Evolutionary conservation across 257 asterid species (phyloP).

Genomic region (Plantago elongata): DNA sequence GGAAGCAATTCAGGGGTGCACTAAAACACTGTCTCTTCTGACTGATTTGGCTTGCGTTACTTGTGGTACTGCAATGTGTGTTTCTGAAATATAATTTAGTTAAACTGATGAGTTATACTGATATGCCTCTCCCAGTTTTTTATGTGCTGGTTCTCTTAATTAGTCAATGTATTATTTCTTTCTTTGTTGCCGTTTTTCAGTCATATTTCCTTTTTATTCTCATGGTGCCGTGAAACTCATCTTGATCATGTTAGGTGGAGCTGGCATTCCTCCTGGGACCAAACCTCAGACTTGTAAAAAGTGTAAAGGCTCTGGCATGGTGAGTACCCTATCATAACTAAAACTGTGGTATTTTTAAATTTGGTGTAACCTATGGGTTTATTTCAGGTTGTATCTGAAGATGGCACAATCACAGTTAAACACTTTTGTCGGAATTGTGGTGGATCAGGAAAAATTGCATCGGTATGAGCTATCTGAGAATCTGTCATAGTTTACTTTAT

Average conservation of each 20-base stretch:
- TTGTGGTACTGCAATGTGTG: constrained; percentile 48
- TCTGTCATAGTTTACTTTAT: not conserved
- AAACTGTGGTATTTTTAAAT: constrained; percentile 9
- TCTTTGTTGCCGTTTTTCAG: not conserved
- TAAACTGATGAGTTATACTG: not conserved
- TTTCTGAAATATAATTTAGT: constrained; percentile 9
- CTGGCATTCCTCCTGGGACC: constrained; percentile 93
- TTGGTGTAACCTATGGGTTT: constrained; percentile 17
- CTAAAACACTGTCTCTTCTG: constrained; percentile 55
- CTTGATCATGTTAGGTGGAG: constrained; percentile 56
- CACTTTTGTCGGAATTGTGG: constrained; percentile 56
- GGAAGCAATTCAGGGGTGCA: constrained; percentile 96
- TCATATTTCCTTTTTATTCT: not conserved
- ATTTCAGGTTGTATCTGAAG: constrained; percentile 45
- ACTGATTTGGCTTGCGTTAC: constrained; percentile 65
- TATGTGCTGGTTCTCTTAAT: not conserved
- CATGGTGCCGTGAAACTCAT: not conserved
- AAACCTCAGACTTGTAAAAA: constrained; percentile 85
- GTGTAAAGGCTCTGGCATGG: constrained; percentile 84
- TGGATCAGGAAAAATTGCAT: constrained; percentile 72
- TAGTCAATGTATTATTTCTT: not conserved
- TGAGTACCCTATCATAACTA: constrained; percentile 30
- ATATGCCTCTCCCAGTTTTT: constrained; percentile 6
- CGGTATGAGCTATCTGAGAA: constrained; percentile 42
- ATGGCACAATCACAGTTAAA: constrained; percentile 52